Conservation (phyloP, 768 basidiomycete genomes). For the Pisolithus albus region DNA sequence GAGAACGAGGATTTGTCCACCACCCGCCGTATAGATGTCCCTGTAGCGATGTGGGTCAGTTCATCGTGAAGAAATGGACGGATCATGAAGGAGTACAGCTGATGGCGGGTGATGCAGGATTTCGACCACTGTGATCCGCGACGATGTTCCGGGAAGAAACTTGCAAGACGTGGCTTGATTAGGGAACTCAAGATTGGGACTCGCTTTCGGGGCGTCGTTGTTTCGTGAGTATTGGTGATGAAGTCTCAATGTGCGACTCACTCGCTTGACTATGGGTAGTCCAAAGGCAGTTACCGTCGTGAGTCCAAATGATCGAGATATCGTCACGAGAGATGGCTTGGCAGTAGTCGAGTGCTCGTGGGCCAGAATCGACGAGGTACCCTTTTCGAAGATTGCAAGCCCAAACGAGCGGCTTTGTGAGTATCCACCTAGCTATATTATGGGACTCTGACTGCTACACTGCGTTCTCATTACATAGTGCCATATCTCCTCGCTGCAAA, state of each 20-base stretch:
- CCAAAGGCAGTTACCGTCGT: slow-evolving; percentile 78
- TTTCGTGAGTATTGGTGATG: slow-evolving; percentile 61
- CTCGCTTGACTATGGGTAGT: slow-evolving; percentile 32
- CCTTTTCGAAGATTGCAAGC: slow-evolving; percentile 88
- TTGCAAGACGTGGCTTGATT: slow-evolving; percentile 79
- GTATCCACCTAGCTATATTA: slow-evolving; percentile 25
- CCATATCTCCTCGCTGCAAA: slow-evolving; percentile 95
- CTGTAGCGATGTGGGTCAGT: slow-evolving; percentile 96
- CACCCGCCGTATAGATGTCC: slow-evolving; percentile 44
- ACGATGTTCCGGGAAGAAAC: slow-evolving; percentile 82
- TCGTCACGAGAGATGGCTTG: slow-evolving; percentile 65
- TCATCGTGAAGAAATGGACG: neutral
- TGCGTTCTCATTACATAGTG: slow-evolving; percentile 41
- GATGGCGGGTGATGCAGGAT: slow-evolving; percentile 46
- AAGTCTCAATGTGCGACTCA: neutral
- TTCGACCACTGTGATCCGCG: slow-evolving; percentile 97
- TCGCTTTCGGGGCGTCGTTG: slow-evolving; percentile 84
- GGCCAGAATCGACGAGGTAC: slow-evolving; percentile 92
- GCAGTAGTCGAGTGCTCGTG: slow-evolving; percentile 99
- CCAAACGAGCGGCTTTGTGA: slow-evolving; percentile 85
- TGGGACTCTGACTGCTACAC: neutral
- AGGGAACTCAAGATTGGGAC: slow-evolving; percentile 77
- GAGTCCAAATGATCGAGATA: slow-evolving; percentile 77
- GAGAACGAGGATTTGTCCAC: neutral
- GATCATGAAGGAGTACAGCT: neutral